Evolutionary conservation across 2,329 filamentous ascomycete species (phyloP), one percentile per base, ranked within the genome.

Genomic region (Trichophyton mentagrophytes): DNA sequence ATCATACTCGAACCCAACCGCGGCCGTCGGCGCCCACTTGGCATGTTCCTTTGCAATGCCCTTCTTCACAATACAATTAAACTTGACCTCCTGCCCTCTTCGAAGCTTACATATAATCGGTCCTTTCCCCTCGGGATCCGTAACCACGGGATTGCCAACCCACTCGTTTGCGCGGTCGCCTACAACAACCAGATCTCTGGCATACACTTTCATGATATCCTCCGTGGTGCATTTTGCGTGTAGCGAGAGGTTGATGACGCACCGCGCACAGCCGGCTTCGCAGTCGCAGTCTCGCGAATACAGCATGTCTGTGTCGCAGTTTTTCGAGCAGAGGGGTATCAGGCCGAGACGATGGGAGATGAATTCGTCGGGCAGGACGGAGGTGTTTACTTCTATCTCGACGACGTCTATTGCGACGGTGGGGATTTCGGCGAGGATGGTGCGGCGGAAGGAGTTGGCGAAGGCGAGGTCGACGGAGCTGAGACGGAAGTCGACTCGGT

Each of bases 41-140:
- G 93, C 89, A 75, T 99, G 93, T 74, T 99, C 93, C 79, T 99
- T 99, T 42, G 92, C 91, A 65, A 97, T 97, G 0, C 93, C 93
- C 80, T 97, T 97, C 80, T 96, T 96, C 58, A 92, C 93, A 66
- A 96, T 88, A 71, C 92, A 97, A 64, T 84, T 88, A 70, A 99
- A 83, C 72, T 90, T 87, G 63, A 99, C 78, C 74, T 96, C 90
- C 76, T 99, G 93, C 1, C 88, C 90, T 70, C 86, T 87, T 62
- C 92, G 82, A 70, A 99, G 78, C 79, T 97, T 97, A 69, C 88
- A 89, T 66, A 99, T 92, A 67, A 97, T 80, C 51, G 87, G 84
- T 0, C 93, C 93, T 61, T 88, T 83, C 9, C 86, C 85, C 58
- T 92, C 88, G 0, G 87, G 82, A 71, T 99, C 92, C 51, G 82